Evolutionary conservation across 1,284 basidiomycete species (phyloP), one percentile per base, ranked within the genome.

Genomic region (Ceratobasidium sp.): DNA sequence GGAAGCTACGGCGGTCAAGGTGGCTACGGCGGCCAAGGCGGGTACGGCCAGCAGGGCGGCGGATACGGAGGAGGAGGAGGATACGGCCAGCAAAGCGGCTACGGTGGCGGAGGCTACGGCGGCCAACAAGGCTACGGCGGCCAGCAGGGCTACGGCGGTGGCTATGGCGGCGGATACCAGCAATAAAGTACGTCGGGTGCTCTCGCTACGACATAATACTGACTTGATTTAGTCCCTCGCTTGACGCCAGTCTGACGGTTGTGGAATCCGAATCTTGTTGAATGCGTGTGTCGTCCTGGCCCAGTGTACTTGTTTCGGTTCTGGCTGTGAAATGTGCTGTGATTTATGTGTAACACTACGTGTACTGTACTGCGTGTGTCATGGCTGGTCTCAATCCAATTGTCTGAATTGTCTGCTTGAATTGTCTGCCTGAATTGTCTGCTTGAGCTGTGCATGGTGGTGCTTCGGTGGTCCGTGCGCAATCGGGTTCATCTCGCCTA

Each of bases 1-100:
- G 64, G 64, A 60, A 56, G 64, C 12, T 47, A 31, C n/a, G 56
- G 55, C 69, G 53, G 38, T 15, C 62, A 65, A 34, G 56, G 56
- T 47, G 42, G 65, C 22, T 45, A 29, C 67, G 47, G 49, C 34
- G 54, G 38, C 29, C 53, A 43, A n/a, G 43, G 57, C 4, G 68
- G 68, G 8, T 20, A 35, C 5, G 25, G 45, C 17, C 17, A 38
- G 12, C 13, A 17, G 40, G 10, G 20, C 17, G 57, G 60, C 42
- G 43, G 20, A 31, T 31, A 42, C 20, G 27, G 22, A 5, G 43
- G 53, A 38, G 54, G 32, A 5, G 68, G 68, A 38, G 68, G 53
- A 25, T 45, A 69, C 56, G 38, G 12, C 13, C 32, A 55, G 31
- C 29, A 35, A 32, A 13, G 32, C 29, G 50, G 50, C 27, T 35